Base-by-base conservation (phyloP, 306 rosid species). In the Fragaria ananassa region DNA sequence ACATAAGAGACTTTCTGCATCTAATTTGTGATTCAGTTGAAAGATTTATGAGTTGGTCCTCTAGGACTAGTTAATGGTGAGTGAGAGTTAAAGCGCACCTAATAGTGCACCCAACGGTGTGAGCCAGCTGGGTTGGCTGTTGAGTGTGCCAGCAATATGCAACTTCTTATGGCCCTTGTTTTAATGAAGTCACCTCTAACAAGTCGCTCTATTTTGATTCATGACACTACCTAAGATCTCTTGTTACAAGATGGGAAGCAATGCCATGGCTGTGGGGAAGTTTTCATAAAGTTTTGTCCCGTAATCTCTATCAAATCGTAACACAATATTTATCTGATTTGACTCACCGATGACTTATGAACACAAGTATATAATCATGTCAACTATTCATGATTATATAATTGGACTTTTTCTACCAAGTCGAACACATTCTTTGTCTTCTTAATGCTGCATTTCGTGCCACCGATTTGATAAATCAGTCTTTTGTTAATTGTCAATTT, bases 1-100 rank as follows among this genome's bases (percentile, higher is more conserved):
- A 61, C 67, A 29, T 61, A 27, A 61, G 2, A 29, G 7, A 31
- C 39, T 62, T 31, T 14, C 42, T 13, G 37, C 42, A 31, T 62
- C 0, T 62, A 31, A 4, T 15, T 29, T 14, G 69, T 15, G 46
- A 35, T 64, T 18, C 1, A 64, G 45, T 35, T 0, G 69, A 19
- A 64, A 17, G 69, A 1, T 60, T 44, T 13, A 41, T 66, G 10
- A 10, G 70, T 74, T 44, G 78, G 77, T 11, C 60, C 70, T 60
- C 15, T 13, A 17, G 68, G 57, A 27, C 56, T 17, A 45, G 50
- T 47, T 45, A 0, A 58, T 9, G 19, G 19, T 42, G 76, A 29
- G 77, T 42, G 77, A 58, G 10, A 15, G 54, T 41, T 25, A 25
- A 41, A 18, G 68, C 42, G 44, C 15, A 73, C 68, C 68, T 57